Evolutionary conservation across 805 yeast genomes (phyloP), one percentile per base, ranked within the genome.

Genomic region (Wickerhamia fluorescens): DNA sequence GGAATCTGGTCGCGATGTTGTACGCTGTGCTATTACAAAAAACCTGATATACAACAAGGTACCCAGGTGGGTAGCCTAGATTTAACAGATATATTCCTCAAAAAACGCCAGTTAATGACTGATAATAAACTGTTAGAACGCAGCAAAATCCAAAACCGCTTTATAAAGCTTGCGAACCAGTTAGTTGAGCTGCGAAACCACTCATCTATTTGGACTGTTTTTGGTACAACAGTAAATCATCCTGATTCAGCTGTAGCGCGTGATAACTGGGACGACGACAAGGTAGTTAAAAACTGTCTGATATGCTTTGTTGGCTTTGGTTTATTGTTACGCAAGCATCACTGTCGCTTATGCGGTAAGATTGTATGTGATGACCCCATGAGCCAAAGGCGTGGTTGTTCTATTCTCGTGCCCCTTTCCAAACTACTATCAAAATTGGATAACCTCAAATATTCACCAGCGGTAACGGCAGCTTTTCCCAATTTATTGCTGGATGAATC

Each of bases 271-370:
- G 73, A 72, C 34, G 35, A 36, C 25, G 64, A 58, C 34, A 24
- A 34, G 7, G 68, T 44, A 3, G 66, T 68, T 0, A 42, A 58
- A 0, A 56, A 61, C 31, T 89, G 98, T 49, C 61, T 68, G 6
- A 58, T 82, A 6, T 89, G 98, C 44, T 51, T 59, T 9, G 59
- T 64, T 8, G 44, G 47, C 17, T 92, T 86, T 50, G 61, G 68
- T 7, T 55, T 81, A 24, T 48, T 74, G 0, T 41, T 71, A 14
- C 59, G 96, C 28, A 84, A 80, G 40, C 97, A 92, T 49, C 98
- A 89, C 51, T 92, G 98, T 52, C 61, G 97, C 20, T 52, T 87
- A 15, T 89, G 98, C 59, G 97, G 97, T 0, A 47, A 54, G 16
- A 73, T 82, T 2, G 84, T 86, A 0, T 89, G 96, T 56, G 94